These are phyloP conservation scores for Cornus kousa DNA, from an alignment of 148 eudicot genomes.

Conservation along the genomic window DNA sequence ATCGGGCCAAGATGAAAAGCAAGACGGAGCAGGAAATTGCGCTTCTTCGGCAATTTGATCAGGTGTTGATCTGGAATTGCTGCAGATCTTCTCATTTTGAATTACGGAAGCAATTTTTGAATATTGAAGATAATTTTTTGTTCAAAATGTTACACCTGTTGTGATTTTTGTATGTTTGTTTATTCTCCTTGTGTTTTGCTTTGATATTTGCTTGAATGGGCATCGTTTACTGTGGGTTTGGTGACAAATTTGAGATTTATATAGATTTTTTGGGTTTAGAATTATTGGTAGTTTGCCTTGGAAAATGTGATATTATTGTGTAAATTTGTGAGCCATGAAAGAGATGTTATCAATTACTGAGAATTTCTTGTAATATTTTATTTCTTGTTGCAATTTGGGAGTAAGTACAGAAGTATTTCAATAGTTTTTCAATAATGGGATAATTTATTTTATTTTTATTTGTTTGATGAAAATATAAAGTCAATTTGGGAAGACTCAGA, in stretches of 20 bases:
- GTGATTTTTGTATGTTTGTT: not conserved
- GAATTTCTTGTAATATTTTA: not conserved
- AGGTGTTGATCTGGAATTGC: conserved; percentile 40
- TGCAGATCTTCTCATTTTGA: not conserved
- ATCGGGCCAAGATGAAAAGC: conserved; percentile 89
- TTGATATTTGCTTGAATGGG: not conserved
- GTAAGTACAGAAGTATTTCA: not conserved
- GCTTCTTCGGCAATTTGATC: conserved; percentile 65
- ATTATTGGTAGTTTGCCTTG: too few species aligned
- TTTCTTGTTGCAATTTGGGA: not conserved
- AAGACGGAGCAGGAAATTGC: conserved; percentile 90
- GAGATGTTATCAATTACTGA: too few species aligned
- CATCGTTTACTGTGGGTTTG: not conserved
- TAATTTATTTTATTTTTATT: too few species aligned
- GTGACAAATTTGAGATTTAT: not conserved
- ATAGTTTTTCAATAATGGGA: not conserved
- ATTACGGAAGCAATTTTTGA: not conserved
- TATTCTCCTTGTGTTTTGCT: not conserved
- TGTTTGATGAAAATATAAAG: not conserved
- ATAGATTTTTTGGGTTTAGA: not conserved
- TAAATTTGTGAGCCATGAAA: too few species aligned
- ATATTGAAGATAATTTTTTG: not conserved
- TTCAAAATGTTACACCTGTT: too few species aligned
- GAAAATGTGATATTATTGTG: too few species aligned
- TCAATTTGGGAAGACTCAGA: not conserved